Conservation (phyloP, 1,139 yeast genomes). For the Kodamaea sp. region DNA sequence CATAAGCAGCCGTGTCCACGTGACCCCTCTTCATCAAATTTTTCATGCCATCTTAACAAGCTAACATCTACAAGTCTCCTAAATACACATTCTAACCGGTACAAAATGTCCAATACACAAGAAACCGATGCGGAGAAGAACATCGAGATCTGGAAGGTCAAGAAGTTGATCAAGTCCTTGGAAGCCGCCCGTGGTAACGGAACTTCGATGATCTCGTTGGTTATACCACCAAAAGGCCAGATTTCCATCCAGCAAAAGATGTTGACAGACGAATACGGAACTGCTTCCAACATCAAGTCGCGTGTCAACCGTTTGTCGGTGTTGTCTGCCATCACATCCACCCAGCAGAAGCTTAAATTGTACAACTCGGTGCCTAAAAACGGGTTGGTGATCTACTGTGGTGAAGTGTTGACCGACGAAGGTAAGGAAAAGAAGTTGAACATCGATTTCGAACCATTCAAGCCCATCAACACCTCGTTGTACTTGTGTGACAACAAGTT, state of each 20-base stretch:
- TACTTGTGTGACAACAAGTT: constrained; percentile 96
- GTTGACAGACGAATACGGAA: constrained; percentile 98
- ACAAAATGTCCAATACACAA: constrained; percentile 18
- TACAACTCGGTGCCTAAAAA: constrained; percentile 89
- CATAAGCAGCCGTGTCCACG: constrained; percentile 2
- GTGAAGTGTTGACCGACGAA: constrained; percentile 95
- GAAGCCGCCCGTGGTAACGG: constrained; percentile 96
- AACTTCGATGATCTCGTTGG: constrained; percentile 96
- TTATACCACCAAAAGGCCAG: constrained; percentile 94
- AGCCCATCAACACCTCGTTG: constrained; percentile 94
- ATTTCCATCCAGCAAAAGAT: constrained; percentile 83
- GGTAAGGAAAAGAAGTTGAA: constrained; percentile 96
- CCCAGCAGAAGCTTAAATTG: constrained; percentile 92
- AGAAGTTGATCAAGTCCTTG: constrained; percentile 82
- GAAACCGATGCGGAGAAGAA: constrained; percentile 82
- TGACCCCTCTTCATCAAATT: constrained; percentile 6
- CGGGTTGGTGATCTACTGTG: constrained; percentile 95
- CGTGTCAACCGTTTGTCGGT: constrained; percentile 96
- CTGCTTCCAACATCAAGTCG: constrained; percentile 96
- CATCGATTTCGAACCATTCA: constrained; percentile 95
- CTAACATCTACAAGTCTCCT: too few species aligned
- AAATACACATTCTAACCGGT: too few species aligned
- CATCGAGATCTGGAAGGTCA: constrained; percentile 98
- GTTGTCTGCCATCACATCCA: constrained; percentile 93
- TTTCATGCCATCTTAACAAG: constrained; percentile 6